Percentiles rank a stretch among this genome's conserved stretches.
Conservation (phyloP, 192 early-diverging fungal species). For the Mortierella hygrophila region DNA sequence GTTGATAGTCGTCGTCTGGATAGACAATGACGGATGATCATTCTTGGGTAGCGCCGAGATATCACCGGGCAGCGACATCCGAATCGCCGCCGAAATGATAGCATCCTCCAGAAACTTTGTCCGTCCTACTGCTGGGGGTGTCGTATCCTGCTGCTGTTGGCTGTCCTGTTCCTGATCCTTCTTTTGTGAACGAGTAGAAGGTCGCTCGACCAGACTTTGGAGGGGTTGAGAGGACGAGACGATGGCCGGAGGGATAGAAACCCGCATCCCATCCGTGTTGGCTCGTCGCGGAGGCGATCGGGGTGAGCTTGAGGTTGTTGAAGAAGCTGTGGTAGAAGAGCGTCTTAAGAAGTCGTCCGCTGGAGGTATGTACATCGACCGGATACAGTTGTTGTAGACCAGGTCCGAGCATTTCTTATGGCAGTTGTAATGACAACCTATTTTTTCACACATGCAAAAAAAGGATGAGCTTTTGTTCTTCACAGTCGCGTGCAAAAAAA, state of each 20-base stretch:
- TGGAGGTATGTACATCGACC: slow-evolving; percentile 32
- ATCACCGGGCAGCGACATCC: slow-evolving; percentile 43
- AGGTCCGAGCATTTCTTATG: slow-evolving; percentile 52
- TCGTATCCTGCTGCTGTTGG: neutral
- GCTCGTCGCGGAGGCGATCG: slow-evolving; percentile 16
- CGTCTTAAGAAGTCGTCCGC: slow-evolving; percentile 6
- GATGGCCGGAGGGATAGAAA: slow-evolving; percentile 39
- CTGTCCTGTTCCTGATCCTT: neutral
- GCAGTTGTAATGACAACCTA: slow-evolving; percentile 46
- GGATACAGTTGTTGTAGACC: slow-evolving; percentile 42
- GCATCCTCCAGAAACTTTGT: slow-evolving; percentile 48
- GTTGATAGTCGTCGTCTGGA: slow-evolving; percentile 77
- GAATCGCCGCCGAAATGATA: slow-evolving; percentile 49
- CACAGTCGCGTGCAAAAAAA: neutral
- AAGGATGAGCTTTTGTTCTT: neutral
- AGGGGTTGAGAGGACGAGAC: slow-evolving; percentile 42
- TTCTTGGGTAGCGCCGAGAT: slow-evolving; percentile 58
- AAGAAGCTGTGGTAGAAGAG: neutral
- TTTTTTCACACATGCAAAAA: neutral
- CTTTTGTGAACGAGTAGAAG: slow-evolving; percentile 34
- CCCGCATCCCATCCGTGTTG: slow-evolving; percentile 24
- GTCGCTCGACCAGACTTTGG: slow-evolving; percentile 39
- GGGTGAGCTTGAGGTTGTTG: slow-evolving; percentile 6
- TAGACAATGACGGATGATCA: slow-evolving; percentile 68
- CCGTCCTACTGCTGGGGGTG: slow-evolving; percentile 19